A percentile compares a stretch with the other conserved stretches of the same genome.
Conservation (phyloP, 2,329 filamentous ascomycete species). For the Pestalotiopsis fici region DNA sequence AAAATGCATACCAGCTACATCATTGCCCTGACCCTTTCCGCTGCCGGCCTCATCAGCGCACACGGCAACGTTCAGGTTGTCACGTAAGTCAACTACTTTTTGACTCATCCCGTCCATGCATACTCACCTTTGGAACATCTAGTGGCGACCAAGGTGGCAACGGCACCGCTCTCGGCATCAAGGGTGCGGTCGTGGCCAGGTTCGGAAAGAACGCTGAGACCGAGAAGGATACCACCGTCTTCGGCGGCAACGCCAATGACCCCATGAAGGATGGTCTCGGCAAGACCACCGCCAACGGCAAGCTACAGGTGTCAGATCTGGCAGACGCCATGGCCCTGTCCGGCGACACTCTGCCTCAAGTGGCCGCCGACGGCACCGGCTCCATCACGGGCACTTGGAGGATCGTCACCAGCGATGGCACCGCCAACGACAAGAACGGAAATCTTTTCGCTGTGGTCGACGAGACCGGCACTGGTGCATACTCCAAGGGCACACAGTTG, state of each 20-base stretch:
- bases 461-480: constrained; percentile 17
- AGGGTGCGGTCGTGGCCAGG: constrained; percentile 21
- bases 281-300: constrained; percentile 19
- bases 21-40: constrained; percentile 12
- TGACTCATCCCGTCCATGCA: background rate
- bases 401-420: constrained; percentile 21
- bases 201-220: constrained; percentile 23
- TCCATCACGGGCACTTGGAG: constrained; percentile 19
- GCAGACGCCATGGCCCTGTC: constrained; percentile 16
- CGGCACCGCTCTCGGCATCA: constrained; percentile 17
- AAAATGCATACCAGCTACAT: constrained; percentile 15
- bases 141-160: constrained; percentile 18
- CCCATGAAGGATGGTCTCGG: constrained; percentile 17
- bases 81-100: background rate
- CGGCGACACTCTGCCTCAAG: constrained; percentile 20
- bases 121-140: background rate
- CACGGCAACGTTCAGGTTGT: constrained; percentile 17
- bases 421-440: constrained; percentile 9
- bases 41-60: constrained; percentile 8
- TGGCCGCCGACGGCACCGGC: constrained; percentile 12
- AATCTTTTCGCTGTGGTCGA: constrained; percentile 19
- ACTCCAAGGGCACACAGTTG: constrained; percentile 14
- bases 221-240: constrained; percentile 29
- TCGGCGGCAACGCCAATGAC: constrained; percentile 13
- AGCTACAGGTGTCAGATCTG: constrained; percentile 11